Base-by-base conservation (phyloP, 768 basidiomycete species). In the Macrolepiota albuminosa region DNA sequence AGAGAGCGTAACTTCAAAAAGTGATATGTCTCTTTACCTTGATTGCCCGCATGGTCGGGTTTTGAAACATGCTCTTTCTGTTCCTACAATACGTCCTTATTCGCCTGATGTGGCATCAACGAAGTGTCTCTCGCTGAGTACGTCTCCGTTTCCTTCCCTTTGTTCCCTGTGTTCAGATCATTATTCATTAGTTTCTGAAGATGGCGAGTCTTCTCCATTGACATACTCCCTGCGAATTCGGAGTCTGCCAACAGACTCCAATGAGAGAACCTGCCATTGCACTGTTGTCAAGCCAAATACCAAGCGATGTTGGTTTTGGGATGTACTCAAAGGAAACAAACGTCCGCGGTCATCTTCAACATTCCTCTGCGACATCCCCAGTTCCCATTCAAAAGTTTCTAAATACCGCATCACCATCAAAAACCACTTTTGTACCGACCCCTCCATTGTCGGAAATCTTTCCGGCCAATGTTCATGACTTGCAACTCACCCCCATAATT, bases 31-130 rank as follows among this genome's bases (percentile, higher is more conserved):
- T 29, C 47, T 48, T 40, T 26, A 33, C 18, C 45, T 54, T 33
- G 26, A 56, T 52, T 45, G 8, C 49, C 46, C n/a, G 2, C 52
- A 55, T 29, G 36, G 42, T 47, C 60, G 61, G 43, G 34, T 24
- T 43, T 55, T 67, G 24, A 58, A 54, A 47, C 63, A 64, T 51
- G 60, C 63, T 3, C 4, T 50, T n/a, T 66, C 66, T 56, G 33
- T 54, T 26, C 61, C 63, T 6, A 53, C 33, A 11, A 55, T 66
- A 54, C 52, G 40, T 50, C 36, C 34, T 24, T 47, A 48, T 49
- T 55, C 57, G 6, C 53, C 54, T 6, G 61, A 60, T 24, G 51
- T 54, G 31, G 21, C 47, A 36, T 59, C 61, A 26, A 61, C 56
- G 3, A 57, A 58, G 49, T 45, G 45, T 14, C 36, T 49, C 11